Evolutionary conservation across 805 yeast genomes (phyloP), one percentile per base, ranked within the genome.

Genomic region (Metschnikowia peoriensis): DNA sequence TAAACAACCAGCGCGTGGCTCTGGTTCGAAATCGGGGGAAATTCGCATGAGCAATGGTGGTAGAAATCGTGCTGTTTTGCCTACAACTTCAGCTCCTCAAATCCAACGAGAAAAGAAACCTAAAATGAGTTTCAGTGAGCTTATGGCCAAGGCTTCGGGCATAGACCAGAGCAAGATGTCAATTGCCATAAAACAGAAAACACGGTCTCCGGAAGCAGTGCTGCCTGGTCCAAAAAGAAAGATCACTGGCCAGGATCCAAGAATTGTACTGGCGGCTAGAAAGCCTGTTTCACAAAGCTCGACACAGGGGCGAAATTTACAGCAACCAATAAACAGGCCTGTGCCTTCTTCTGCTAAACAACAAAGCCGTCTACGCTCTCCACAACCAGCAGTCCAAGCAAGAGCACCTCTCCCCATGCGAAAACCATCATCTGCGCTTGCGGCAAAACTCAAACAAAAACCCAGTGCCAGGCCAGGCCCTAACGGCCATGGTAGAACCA

Each of bases 81-180:
- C 29, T 1, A 2, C 35, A 32, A 7, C 29, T 14, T 7, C 43
- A 22, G 32, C 43, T 11, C 11, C 43, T 12, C 29, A 9, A 17
- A 15, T 14, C 11, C 43, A 17, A n/a, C 38, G 11, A n/a, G 50
- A 42, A 34, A 50, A 44, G 46, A 50, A 50, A 38, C 52, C 59
- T 43, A 80, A 83, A 63, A 66, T 85, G 65, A 81, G 83, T 15
- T 87, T 85, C 63, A 78, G 77, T 50, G 88, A 88, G 42, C 73
- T 87, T 49, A 82, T 87, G 88, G 81, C 81, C 61, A 81, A 82
- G 63, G 94, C 93, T 0, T 79, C 79, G 12, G 68, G 71, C 11
- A 79, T 87, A 1, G 88, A 86, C 62, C 72, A 76, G 49, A 61
- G 65, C 50, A 73, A 72, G 57, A 63, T 75, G 44, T 67, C 74